Conservation (phyloP, 139 green algal genomes). For the Nannochloris sp. region DNA sequence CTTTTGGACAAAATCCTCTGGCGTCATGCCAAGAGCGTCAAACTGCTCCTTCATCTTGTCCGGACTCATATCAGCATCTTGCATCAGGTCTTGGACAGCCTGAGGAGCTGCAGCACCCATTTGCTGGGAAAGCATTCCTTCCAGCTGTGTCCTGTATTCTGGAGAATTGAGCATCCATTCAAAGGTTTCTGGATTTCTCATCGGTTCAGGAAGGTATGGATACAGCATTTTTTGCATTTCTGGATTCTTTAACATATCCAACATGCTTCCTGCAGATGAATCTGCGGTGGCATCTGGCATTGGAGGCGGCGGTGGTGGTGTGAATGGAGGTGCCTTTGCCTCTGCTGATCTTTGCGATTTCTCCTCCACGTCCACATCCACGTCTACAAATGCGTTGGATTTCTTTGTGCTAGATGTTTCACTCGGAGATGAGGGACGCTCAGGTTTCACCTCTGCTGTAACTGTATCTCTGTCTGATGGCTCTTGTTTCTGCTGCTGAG, state of each 20-base stretch:
- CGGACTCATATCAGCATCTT: constrained; percentile 24
- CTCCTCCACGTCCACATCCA: constrained; percentile 5
- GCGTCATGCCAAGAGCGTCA: constrained; percentile 61
- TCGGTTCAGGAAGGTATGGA: constrained; percentile 78
- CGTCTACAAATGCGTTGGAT: constrained; percentile 20
- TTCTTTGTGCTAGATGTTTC: constrained; percentile 13
- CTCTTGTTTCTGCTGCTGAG: not conserved
- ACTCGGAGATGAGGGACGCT: constrained; percentile 8
- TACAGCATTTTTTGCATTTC: constrained; percentile 81
- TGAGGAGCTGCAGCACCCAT: constrained; percentile 15
- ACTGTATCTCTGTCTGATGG: constrained; percentile 1
- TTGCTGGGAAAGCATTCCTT: constrained; percentile 48
- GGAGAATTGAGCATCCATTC: constrained; percentile 71
- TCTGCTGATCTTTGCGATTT: not conserved
- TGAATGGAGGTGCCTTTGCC: not conserved
- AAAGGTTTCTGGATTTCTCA: constrained; percentile 78
- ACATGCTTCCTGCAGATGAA: constrained; percentile 8
- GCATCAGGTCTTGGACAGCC: constrained; percentile 30
- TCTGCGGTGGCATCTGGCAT: not conserved
- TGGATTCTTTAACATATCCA: constrained; percentile 34
- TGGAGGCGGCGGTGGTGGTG: constrained; percentile 5
- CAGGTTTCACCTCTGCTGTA: constrained; percentile 5
- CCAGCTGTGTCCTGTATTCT: constrained; percentile 36
- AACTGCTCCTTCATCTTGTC: constrained; percentile 48
- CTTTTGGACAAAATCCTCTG: constrained; percentile 68